Conservation (phyloP, 2,329 filamentous ascomycete species). For the Corniculantispora saksenae region DNA sequence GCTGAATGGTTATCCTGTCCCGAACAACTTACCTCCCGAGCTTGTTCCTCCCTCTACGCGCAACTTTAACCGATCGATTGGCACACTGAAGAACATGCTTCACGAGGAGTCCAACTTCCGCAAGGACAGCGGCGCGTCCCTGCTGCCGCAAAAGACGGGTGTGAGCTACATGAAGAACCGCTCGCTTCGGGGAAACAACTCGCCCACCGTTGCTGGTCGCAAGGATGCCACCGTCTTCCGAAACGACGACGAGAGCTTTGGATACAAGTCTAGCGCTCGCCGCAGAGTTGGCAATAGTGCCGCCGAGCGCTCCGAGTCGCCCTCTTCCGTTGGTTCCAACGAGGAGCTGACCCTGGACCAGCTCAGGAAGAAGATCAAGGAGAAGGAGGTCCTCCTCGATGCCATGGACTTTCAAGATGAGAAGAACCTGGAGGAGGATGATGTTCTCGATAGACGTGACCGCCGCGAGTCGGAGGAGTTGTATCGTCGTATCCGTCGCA, state of each 20-base stretch:
- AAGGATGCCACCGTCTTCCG: slow-evolving; percentile 97
- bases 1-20: slow-evolving; percentile 91
- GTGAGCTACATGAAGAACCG: slow-evolving; percentile 97
- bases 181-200: slow-evolving; percentile 73
- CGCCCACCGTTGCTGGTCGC: slow-evolving; percentile 60
- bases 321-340: slow-evolving; percentile 66
- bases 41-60: slow-evolving; percentile 91
- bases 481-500: slow-evolving; percentile 84
- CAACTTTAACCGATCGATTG: slow-evolving; percentile 90
- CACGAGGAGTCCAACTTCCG: slow-evolving; percentile 86
- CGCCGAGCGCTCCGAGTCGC: slow-evolving; percentile 79
- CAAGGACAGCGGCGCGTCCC: slow-evolving; percentile 83
- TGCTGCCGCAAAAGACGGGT: slow-evolving; percentile 95
- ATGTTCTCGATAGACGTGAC: slow-evolving; percentile 86
- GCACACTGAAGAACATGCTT: slow-evolving; percentile 86
- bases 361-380: slow-evolving; percentile 85
- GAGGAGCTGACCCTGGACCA: slow-evolving; percentile 88
- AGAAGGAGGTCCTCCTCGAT: slow-evolving; percentile 92
- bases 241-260: slow-evolving; percentile 90
- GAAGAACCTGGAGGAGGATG: slow-evolving; percentile 85
- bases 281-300: slow-evolving; percentile 72
- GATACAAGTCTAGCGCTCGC: slow-evolving; percentile 91
- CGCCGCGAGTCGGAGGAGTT: slow-evolving; percentile 90
- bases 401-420: slow-evolving; percentile 97
- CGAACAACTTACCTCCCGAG: slow-evolving; percentile 83